A percentile compares a stretch with the other conserved stretches of the same genome.
Evolutionary conservation across 1,139 yeast genomes (phyloP).

Genomic region (Yamadazyma trypodendri): DNA sequence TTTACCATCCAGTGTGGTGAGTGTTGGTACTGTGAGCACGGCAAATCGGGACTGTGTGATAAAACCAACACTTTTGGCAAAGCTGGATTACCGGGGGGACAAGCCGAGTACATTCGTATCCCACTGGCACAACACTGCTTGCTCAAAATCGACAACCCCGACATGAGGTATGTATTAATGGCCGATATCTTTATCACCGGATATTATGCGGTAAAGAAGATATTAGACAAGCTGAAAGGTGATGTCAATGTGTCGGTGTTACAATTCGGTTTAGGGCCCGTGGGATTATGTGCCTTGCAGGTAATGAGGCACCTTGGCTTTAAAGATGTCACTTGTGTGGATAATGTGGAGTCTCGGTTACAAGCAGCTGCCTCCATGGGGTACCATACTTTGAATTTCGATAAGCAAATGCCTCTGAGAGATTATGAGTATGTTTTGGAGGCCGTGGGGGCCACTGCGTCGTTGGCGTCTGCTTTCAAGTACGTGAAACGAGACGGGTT

Average conservation of each 20-base stretch:
- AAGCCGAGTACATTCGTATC: slow-evolving; percentile 58
- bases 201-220: slow-evolving; percentile 54
- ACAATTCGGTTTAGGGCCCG: slow-evolving; percentile 67
- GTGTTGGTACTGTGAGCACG: slow-evolving; percentile 55
- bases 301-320: slow-evolving; percentile 49
- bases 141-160: slow-evolving; percentile 30
- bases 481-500: slow-evolving; percentile 59
- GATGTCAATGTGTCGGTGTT: slow-evolving; percentile 37
- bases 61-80: slow-evolving; percentile 56
- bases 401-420: slow-evolving; percentile 14
- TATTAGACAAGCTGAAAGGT: slow-evolving; percentile 34
- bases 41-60: slow-evolving; percentile 53
- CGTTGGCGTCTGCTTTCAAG: slow-evolving; percentile 51
- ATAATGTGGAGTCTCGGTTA: slow-evolving; percentile 48
- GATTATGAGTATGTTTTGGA: slow-evolving; percentile 59
- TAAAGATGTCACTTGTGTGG: slow-evolving; percentile 48
- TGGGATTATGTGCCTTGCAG: slow-evolving; percentile 55
- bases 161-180: slow-evolving; percentile 54
- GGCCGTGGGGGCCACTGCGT: slow-evolving; percentile 54
- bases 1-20: slow-evolving; percentile 57
- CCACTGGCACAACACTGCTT: slow-evolving; percentile 57
- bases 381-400: slow-evolving; percentile 44
- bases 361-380: slow-evolving; percentile 48
- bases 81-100: slow-evolving; percentile 55
- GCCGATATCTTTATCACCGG: slow-evolving; percentile 71